phyloP scores from a whole-genome alignment of 2,329 filamentous ascomycete genomes.

The Exophiala xenobiotica region DNA sequence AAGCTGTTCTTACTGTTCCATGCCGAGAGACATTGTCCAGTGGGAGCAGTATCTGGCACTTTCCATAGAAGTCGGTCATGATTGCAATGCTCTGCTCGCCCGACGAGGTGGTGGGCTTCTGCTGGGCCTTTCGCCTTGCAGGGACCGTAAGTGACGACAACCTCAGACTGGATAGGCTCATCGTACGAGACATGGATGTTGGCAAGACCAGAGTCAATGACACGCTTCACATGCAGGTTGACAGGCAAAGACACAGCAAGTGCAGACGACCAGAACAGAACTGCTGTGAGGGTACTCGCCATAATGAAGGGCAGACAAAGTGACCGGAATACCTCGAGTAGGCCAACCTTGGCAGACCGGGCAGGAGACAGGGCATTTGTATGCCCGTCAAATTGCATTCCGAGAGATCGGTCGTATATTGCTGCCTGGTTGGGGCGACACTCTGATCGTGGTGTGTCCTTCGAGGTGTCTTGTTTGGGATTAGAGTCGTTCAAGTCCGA shows the following conservation, averaged over 20 bases:
- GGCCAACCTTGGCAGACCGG: not conserved
- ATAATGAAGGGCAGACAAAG: not conserved
- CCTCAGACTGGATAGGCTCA: slow-evolving; percentile 4
- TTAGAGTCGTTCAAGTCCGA: slow-evolving; percentile 15
- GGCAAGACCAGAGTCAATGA: slow-evolving; percentile 17
- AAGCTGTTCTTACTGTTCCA: slow-evolving; percentile 15
- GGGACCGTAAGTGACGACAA: slow-evolving; percentile 20
- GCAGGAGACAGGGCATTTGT: slow-evolving; percentile 1
- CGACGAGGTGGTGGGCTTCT: slow-evolving; percentile 20
- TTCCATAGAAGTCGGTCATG: slow-evolving; percentile 22
- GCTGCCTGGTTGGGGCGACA: not conserved
- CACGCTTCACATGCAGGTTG: slow-evolving; percentile 17
- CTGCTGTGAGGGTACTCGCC: slow-evolving; percentile 3
- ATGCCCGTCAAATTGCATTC: not conserved
- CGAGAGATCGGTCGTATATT: not conserved
- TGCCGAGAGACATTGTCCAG: slow-evolving; percentile 16
- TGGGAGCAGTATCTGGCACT: slow-evolving; percentile 14
- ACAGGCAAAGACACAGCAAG: slow-evolving; percentile 15
- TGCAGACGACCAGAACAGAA: slow-evolving; percentile 10
- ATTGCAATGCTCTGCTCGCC: slow-evolving; percentile 10
- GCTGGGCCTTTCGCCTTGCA: slow-evolving; percentile 15
- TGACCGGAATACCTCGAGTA: not conserved
- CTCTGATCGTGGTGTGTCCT: not conserved
- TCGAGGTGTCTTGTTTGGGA: too few relatives aligned
- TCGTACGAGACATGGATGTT: slow-evolving; percentile 19